Conservation (phyloP, 2,329 filamentous ascomycete species). For the Aureobasidium sp. region DNA sequence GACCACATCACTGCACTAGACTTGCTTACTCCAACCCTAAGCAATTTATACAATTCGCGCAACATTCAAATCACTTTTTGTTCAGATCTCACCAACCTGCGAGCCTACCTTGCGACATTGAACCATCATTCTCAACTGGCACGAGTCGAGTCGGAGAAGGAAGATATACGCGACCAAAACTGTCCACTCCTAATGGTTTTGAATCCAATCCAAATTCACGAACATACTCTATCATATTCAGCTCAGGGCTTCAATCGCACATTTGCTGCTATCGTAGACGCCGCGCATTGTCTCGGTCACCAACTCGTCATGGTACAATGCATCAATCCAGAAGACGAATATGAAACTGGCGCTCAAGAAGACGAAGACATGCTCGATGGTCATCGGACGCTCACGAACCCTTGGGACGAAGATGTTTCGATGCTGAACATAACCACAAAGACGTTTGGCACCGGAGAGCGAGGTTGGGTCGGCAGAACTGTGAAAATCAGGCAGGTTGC, state of each 20-base stretch:
- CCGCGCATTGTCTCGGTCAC: conserved; percentile 37
- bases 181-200: conserved; percentile 53
- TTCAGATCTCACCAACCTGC: conserved; percentile 68
- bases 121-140: neutral
- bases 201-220: conserved; percentile 59
- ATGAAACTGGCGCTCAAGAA: neutral
- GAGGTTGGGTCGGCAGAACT: conserved; percentile 44
- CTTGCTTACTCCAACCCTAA: conserved; percentile 59
- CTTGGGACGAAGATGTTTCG: conserved; percentile 41
- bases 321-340: conserved; percentile 14
- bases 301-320: conserved; percentile 39
- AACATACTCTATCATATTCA: conserved; percentile 65
- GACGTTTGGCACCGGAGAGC: conserved; percentile 31
- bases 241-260: conserved; percentile 63
- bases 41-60: conserved; percentile 60
- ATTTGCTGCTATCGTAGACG: conserved; percentile 57
- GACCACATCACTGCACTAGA: conserved; percentile 11
- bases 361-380: conserved; percentile 8
- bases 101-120: conserved; percentile 58
- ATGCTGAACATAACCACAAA: conserved; percentile 43
- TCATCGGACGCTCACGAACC: conserved; percentile 13
- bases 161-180: neutral
- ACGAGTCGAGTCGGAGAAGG: neutral
- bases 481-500: conserved; percentile 38
- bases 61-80: conserved; percentile 66